Evolutionary conservation across 768 basidiomycete genomes (phyloP).

Genomic region (Amyloporia xantha): DNA sequence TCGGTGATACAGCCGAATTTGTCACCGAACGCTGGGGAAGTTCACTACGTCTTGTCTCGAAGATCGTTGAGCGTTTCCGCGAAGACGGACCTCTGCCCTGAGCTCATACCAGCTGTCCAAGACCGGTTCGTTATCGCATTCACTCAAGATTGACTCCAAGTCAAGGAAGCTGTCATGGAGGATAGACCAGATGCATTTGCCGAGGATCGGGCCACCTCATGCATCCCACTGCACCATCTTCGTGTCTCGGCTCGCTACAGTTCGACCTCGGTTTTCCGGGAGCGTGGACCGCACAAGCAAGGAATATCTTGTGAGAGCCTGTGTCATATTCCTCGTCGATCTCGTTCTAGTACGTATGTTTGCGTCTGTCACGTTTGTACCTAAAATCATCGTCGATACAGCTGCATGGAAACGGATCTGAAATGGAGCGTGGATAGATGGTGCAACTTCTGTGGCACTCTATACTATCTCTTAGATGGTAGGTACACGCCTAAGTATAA

Average conservation of each 20-base stretch:
- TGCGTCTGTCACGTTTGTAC: slow-evolving; percentile 1
- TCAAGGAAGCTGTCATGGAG: slow-evolving; percentile 27
- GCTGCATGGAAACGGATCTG: slow-evolving; percentile 50
- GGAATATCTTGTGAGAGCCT: slow-evolving; percentile 40
- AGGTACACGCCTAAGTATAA: slow-evolving; percentile 11
- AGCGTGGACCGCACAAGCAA: slow-evolving; percentile 47
- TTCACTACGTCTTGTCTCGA: slow-evolving; percentile 63
- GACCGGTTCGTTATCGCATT: slow-evolving; percentile 50
- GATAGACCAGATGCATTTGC: slow-evolving; percentile 13
- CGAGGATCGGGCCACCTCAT: slow-evolving; percentile 13
- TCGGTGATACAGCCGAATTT: slow-evolving; percentile 30
- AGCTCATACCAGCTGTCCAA: slow-evolving; percentile 49
- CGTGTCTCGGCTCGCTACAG: slow-evolving; percentile 60
- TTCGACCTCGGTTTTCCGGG: slow-evolving; percentile 64
- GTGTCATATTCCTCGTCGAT: slow-evolving; percentile 34
- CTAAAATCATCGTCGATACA: no score
- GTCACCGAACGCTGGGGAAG: slow-evolving; percentile 55
- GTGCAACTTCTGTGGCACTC: slow-evolving; percentile 64
- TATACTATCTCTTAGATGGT: slow-evolving; percentile 74
- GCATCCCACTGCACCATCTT: slow-evolving; percentile 42
- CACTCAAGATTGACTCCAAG: slow-evolving; percentile 35
- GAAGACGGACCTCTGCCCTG: slow-evolving; percentile 36
- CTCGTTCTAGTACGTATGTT: slow-evolving; percentile 17
- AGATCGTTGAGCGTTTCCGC: slow-evolving; percentile 62
- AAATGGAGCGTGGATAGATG: slow-evolving; percentile 52